Percentiles rank a stretch among this genome's conserved stretches.
Evolutionary conservation across 371 early-diverging fungal genomes (phyloP).

Genomic region (Dinochytrium kinnereticum): DNA sequence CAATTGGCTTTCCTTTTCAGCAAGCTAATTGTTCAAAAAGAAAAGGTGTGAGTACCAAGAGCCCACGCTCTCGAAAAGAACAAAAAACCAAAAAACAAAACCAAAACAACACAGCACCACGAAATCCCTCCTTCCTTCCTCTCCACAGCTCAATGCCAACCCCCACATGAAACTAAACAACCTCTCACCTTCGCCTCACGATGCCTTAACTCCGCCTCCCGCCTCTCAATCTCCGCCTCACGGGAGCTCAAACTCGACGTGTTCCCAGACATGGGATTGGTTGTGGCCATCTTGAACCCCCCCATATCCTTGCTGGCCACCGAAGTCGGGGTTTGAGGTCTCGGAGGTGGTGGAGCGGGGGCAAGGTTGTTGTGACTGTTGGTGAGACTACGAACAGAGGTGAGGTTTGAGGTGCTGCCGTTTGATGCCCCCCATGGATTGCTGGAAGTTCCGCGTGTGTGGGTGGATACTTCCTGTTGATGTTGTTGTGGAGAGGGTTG

Average conservation of each 20-base stretch:
- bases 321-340: background rate
- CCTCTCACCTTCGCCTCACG: conserved; percentile 33
- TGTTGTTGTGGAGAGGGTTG: background rate
- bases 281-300: background rate
- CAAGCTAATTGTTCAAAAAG: too few species aligned
- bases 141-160: background rate
- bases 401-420: background rate
- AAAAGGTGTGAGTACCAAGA: too few species aligned
- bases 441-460: conserved; percentile 1
- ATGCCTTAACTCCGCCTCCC: conserved; percentile 32
- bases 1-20: conserved; percentile 27
- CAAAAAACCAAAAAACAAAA: too few species aligned
- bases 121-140: background rate
- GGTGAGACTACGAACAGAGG: background rate
- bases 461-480: conserved; percentile 3
- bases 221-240: conserved; percentile 35
- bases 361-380: conserved; percentile 9
- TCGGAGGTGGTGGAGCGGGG: background rate
- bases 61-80: too few species aligned
- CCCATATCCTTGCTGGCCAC: background rate
- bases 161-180: too few species aligned
- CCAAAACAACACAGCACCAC: too few species aligned
- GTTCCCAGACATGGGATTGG: background rate
- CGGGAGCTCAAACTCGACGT: conserved; percentile 1
- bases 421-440: conserved; percentile 7